Base-by-base conservation (phyloP, 2,329 filamentous ascomycete genomes). In the Sporothrix humicola region DNA sequence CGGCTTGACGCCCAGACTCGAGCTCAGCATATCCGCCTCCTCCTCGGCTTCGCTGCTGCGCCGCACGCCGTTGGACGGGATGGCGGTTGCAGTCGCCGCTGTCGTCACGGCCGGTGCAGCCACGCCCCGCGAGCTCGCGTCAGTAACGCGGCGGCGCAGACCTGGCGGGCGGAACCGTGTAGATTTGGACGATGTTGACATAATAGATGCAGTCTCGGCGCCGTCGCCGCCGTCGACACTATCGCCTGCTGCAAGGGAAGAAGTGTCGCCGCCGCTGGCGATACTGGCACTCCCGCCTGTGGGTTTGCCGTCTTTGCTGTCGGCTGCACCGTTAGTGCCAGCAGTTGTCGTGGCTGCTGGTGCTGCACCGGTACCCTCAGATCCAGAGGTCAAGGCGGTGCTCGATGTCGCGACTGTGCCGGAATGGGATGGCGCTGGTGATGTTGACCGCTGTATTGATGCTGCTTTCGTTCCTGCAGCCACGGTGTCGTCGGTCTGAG, bases 1-100 rank as follows among this genome's bases (percentile, higher is more conserved):
- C 78, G 88, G 82, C 80, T 87, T 83, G 66, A 89, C 79, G 73
- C 87, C 85, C 4, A 87, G 79, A 72, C 84, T 82, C 37, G 84
- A 78, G 37, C 83, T 82, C 65, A 87, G 78, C 50, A 81, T 77
- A 50, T 81, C 81, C 23, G 82, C 80, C 65, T 84, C 86, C 71
- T 85, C 82, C 72, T 82, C 83, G 61, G 81, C 81, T 52, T 84
- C 84, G 74, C 84, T 86, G 10, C 81, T 79, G 73, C 84, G 81
- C 69, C 84, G 81, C 52, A 80, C 26, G 13, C 69, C 71, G 73
- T 72, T 76, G 20, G 75, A 75, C 13, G 74, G 71, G 46, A 77
- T 73, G n/a, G 77, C 77, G 44, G 70, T 73, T 5, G 75, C 69
- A 0, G 71, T 54, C 1, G 65, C 68, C 6, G 66, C 56, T 1